These are phyloP conservation scores for Colletotrichum abscissum DNA, from an alignment of 2,329 filamentous ascomycete genomes.

Conservation along the genomic window DNA sequence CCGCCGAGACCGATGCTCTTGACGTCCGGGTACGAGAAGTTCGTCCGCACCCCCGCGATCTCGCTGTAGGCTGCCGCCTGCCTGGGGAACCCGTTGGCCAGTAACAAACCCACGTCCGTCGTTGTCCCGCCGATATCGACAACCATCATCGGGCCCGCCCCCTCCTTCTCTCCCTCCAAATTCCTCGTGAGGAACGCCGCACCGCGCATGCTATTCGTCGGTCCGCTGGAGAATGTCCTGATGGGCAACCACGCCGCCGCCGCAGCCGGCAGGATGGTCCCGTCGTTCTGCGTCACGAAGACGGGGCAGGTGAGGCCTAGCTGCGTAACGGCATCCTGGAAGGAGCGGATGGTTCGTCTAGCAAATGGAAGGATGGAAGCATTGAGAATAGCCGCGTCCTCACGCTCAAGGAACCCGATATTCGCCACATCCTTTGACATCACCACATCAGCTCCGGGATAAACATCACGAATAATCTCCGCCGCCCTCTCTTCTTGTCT, in stretches of 20 bases:
- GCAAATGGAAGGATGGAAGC: constrained; percentile 70
- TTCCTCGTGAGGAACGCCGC: constrained; percentile 66
- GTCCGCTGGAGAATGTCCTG: constrained; percentile 55
- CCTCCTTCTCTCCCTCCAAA: constrained; percentile 29
- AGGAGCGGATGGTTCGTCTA: constrained; percentile 64
- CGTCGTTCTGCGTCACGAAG: constrained; percentile 73
- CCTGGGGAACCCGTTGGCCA: constrained; percentile 71
- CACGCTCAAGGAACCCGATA: constrained; percentile 67
- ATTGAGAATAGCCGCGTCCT: constrained; percentile 74
- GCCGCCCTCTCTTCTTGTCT: constrained; percentile 62
- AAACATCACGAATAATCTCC: constrained; percentile 55
- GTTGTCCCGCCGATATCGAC: constrained; percentile 77
- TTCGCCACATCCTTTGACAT: constrained; percentile 65
- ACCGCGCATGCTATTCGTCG: constrained; percentile 73
- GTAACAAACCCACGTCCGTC: constrained; percentile 70
- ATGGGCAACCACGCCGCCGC: constrained; percentile 65
- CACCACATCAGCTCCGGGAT: constrained; percentile 57
- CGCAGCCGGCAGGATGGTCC: constrained; percentile 65
- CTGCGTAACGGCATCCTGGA: constrained; percentile 61
- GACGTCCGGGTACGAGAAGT: constrained; percentile 68
- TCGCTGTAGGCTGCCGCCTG: constrained; percentile 72
- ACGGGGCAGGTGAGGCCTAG: constrained; percentile 64
- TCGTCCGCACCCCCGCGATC: constrained; percentile 71
- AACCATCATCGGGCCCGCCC: constrained; percentile 63
- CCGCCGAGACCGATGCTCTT: constrained; percentile 71